Percentiles rank a stretch among this genome's conserved stretches.
phyloP scores from a whole-genome alignment of 2,329 filamentous ascomycete genomes.

The Diaporthe helianthi region DNA sequence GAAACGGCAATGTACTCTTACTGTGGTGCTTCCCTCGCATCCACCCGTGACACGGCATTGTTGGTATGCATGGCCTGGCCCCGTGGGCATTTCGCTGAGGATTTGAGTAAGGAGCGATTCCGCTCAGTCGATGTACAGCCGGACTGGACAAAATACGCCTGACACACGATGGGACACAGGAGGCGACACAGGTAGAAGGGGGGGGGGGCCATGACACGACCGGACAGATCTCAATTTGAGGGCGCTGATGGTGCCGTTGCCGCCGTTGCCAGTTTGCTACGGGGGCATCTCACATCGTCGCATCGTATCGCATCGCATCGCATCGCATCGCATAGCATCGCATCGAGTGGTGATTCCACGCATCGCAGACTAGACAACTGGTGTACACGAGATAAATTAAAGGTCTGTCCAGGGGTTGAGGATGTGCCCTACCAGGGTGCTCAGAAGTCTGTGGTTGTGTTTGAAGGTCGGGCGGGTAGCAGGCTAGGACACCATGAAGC shows the following conservation, averaged over 20 bases:
- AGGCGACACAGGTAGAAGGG: neutral
- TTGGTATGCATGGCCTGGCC: neutral
- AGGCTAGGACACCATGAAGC: neutral
- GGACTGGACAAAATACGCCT: slow-evolving; percentile 2
- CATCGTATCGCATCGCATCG: neutral
- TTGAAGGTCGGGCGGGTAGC: neutral
- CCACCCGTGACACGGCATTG: neutral
- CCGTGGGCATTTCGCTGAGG: neutral
- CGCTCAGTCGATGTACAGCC: neutral
- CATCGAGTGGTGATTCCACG: neutral
- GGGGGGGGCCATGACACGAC: neutral
- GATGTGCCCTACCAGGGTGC: neutral
- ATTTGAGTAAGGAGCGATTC: neutral
- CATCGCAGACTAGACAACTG: slow-evolving; percentile 12
- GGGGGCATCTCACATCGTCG: too few relatives aligned
- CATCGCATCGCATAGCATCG: neutral
- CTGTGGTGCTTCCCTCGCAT: neutral
- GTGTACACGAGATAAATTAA: slow-evolving; percentile 33
- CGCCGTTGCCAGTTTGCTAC: neutral
- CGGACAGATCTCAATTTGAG: neutral
- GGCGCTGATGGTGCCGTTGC: neutral
- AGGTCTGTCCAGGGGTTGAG: slow-evolving; percentile 18
- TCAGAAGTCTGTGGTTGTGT: slow-evolving; percentile 13
- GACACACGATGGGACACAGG: neutral
- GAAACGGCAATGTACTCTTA: slow-evolving; percentile 3